Evolutionary conservation across 2,329 filamentous ascomycete species (phyloP).

Genomic region (Sordariomycetes sp.): DNA sequence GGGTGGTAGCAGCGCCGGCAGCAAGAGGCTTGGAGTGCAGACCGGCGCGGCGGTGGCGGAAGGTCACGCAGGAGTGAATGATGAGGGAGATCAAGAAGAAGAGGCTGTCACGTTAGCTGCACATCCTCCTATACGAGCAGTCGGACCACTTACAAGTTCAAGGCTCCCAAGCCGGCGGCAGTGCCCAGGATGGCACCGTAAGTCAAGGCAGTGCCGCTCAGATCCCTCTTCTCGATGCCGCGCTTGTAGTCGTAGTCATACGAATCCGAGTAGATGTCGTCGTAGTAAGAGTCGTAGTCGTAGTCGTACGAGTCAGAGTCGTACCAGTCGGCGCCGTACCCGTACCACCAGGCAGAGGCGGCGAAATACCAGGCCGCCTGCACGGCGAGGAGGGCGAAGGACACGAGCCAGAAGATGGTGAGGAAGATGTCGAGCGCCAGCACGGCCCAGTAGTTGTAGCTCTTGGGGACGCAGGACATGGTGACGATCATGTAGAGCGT

Average conservation of each 20-base stretch:
- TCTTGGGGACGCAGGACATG: slow-evolving; percentile 22
- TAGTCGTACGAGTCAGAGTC: slow-evolving; percentile 9
- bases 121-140: accelerated
- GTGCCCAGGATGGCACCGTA: slow-evolving; percentile 14
- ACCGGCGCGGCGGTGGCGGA: slow-evolving; percentile 33
- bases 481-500: slow-evolving; percentile 37
- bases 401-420: slow-evolving; percentile 41
- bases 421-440: slow-evolving; percentile 41
- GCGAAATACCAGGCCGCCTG: too few species aligned
- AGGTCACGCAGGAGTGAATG: slow-evolving; percentile 29
- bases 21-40: slow-evolving; percentile 24
- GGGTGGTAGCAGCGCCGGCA: slow-evolving; percentile 2
- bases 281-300: slow-evolving; percentile 13
- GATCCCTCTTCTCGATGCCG: neutral
- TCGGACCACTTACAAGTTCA: slow-evolving; percentile 30
- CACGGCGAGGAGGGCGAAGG: slow-evolving; percentile 32
- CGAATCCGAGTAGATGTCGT: too few species aligned
- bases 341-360: too few species aligned
- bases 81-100: slow-evolving; percentile 31
- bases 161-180: slow-evolving; percentile 27
- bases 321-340: slow-evolving; percentile 14
- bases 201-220: neutral
- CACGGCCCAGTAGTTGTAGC: slow-evolving; percentile 46
- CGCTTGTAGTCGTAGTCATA: slow-evolving; percentile 1
- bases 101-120: slow-evolving; percentile 18